Conservation (phyloP, 768 basidiomycete genomes). For the Hortiboletus flavorubellus region DNA sequence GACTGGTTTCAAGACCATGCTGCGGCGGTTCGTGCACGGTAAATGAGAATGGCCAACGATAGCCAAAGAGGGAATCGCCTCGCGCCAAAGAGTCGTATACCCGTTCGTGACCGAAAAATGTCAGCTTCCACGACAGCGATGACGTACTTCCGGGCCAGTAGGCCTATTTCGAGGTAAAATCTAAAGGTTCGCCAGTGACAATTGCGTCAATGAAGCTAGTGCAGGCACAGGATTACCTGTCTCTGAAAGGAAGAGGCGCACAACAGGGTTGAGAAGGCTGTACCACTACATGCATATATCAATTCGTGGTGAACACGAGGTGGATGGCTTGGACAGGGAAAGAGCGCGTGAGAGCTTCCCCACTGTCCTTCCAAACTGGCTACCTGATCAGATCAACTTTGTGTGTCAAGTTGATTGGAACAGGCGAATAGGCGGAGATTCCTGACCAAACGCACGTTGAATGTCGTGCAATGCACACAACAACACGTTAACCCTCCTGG, state of each 20-base stretch:
- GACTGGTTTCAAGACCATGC: slow-evolving; percentile 16
- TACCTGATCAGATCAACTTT: slow-evolving; percentile 10
- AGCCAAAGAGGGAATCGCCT: slow-evolving; percentile 19
- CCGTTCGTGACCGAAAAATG: slow-evolving; percentile 8
- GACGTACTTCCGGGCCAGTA: slow-evolving; percentile 26
- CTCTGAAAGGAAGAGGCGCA: neutral
- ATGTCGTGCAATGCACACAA: slow-evolving; percentile 5
- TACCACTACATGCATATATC: slow-evolving; percentile 12
- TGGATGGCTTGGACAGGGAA: slow-evolving; percentile 6
- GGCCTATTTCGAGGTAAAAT: slow-evolving; percentile 25
- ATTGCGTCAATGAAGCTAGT: slow-evolving; percentile 7
- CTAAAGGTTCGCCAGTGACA: slow-evolving; percentile 13
- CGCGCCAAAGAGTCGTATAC: slow-evolving; percentile 16
- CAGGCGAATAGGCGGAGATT: neutral
- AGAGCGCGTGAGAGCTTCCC: slow-evolving; percentile 9
- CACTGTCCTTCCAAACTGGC: slow-evolving; percentile 3
- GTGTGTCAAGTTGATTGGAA: slow-evolving; percentile 5
- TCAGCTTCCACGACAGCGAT: slow-evolving; percentile 17
- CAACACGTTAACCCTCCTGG: neutral
- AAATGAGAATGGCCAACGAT: slow-evolving; percentile 11
- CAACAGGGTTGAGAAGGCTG: slow-evolving; percentile 6
- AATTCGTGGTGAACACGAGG: slow-evolving; percentile 26
- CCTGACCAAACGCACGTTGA: neutral
- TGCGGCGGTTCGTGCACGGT: slow-evolving; percentile 13
- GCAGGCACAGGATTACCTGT: slow-evolving; percentile 15